A percentile compares a stretch with the other conserved stretches of the same genome.
These are phyloP conservation scores for Cryphonectria nitschkei DNA, from an alignment of 2,329 filamentous ascomycete species.

Conservation along the genomic window DNA sequence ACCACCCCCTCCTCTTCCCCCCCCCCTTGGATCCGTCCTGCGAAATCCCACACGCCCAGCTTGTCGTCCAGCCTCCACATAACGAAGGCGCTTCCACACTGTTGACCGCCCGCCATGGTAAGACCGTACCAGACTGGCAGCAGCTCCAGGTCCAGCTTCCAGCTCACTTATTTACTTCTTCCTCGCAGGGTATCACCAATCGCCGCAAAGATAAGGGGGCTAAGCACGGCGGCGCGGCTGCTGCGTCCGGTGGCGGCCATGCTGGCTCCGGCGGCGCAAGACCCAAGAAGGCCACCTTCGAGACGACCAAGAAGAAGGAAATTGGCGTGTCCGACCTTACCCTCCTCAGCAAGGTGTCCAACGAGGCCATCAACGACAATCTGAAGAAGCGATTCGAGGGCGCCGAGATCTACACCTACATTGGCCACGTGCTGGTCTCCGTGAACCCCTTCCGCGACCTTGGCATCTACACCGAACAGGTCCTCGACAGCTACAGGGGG, in stretches of 20 bases:
- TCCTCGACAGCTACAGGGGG: slow-evolving; percentile 91
- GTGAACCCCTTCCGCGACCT: slow-evolving; percentile 98
- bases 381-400: slow-evolving; percentile 97
- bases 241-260: slow-evolving; percentile 45
- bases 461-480: slow-evolving; percentile 95
- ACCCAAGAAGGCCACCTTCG: slow-evolving; percentile 95
- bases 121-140: slow-evolving; percentile 8
- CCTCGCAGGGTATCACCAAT: slow-evolving; percentile 51
- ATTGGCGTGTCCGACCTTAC: slow-evolving; percentile 98
- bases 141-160: slow-evolving; percentile 5
- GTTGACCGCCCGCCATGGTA: slow-evolving; percentile 27
- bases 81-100: slow-evolving; percentile 6
- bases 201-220: slow-evolving; percentile 52
- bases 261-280: slow-evolving; percentile 55
- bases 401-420: slow-evolving; percentile 98
- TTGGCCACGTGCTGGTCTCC: slow-evolving; percentile 98
- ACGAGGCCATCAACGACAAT: slow-evolving; percentile 99
- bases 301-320: slow-evolving; percentile 98
- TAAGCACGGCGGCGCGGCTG: slow-evolving; percentile 47
- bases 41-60: slow-evolving; percentile 10
- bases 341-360: slow-evolving; percentile 96
- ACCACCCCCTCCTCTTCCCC: slow-evolving; percentile 11
- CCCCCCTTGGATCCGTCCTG: slow-evolving; percentile 13
- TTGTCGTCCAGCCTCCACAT: slow-evolving; percentile 7
- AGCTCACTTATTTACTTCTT: slow-evolving; percentile 14